Evolutionary conservation across 345 rosid species (phyloP), one percentile per base, ranked within the genome.

Genomic region (Hibiscus syriacus): DNA sequence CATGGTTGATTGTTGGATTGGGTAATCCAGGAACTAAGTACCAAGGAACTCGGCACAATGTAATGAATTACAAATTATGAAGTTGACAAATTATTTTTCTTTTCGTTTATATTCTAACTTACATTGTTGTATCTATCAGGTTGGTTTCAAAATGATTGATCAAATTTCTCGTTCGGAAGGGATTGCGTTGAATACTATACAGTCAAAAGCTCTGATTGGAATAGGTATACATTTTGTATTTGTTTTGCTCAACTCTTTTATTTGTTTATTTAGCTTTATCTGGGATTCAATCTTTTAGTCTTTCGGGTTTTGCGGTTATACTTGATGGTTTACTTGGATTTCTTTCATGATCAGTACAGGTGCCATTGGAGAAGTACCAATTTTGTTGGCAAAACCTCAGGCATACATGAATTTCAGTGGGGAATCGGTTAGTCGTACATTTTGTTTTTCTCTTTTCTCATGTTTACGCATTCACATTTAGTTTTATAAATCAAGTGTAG

Each of bases 361-460:
- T 80, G 87, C n/a, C 91, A 82, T 87, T 7, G 88, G 87, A 73
- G 93, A 90, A 70, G 93, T 92, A n/a, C 98, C 97, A 4, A 70
- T 92, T 73, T 49, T 92, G 78, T 71, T 90, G 83, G 98, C 80
- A 39, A 92, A 92, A 79, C 98, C 98, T 69, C 96, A 90, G 80
- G 77, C 97, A 14, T 92, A 90, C 63, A 87, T 92, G 98, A 92
- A 92, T 78, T 90, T 88, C 77, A 86, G 97, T 71, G 98, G 98
- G 27, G 96, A 92, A 80, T 71, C 97, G 71, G 98, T 92, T 72
- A 74, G 95, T 77, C 23, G 8, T 71, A 2, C 2, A 29, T 41
- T 6, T 69, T 9, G 19, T 12, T 45, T 39, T 43, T 58, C 53
- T 14, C 20, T 26, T 45, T 22, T 22, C 61, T 67, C 70, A 0